Evolutionary conservation across 306 rosid genomes (phyloP).

Genomic region (Vigna angularis): DNA sequence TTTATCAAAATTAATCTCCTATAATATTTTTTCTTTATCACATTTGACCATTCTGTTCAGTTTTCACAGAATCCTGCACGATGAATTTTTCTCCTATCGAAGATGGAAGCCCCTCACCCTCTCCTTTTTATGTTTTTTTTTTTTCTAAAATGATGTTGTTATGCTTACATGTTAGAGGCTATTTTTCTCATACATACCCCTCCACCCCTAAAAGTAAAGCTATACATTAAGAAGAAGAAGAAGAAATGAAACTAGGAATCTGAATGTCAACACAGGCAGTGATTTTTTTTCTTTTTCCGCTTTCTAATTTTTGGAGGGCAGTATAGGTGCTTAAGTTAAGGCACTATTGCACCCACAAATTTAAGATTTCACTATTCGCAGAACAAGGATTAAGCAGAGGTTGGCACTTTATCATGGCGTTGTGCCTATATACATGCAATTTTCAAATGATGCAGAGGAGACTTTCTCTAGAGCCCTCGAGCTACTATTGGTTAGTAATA

Average conservation of each 20-base stretch:
- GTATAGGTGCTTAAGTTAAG: slow-evolving; percentile 11
- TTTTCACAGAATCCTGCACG: slow-evolving; percentile 1
- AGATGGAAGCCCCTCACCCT: not conserved
- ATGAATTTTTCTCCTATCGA: slow-evolving; percentile 2
- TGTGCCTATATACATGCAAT: slow-evolving; percentile 81
- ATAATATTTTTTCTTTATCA: not conserved
- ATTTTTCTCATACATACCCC: not conserved
- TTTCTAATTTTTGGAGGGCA: slow-evolving; percentile 3
- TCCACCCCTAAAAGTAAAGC: not conserved
- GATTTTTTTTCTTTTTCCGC: slow-evolving; percentile 4
- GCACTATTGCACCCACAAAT: slow-evolving; percentile 12
- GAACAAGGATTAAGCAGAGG: slow-evolving; percentile 85
- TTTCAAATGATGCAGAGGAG: slow-evolving; percentile 88
- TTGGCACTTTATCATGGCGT: slow-evolving; percentile 83
- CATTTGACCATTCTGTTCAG: slow-evolving; percentile 12
- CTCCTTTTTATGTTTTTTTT: not conserved
- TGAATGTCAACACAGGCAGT: not conserved
- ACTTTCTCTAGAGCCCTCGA: slow-evolving; percentile 87
- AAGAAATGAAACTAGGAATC: not conserved
- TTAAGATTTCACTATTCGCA: slow-evolving; percentile 49
- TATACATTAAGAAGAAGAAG: not conserved
- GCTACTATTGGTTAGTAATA: slow-evolving; percentile 71
- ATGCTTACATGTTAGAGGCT: not conserved
- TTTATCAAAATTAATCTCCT: not conserved
- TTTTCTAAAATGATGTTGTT: not conserved